Percentiles rank a stretch among this genome's conserved stretches.
phyloP scores from a whole-genome alignment of 108 stramenopile genomes.

The Pinguiococcus pyrenoidosus region DNA sequence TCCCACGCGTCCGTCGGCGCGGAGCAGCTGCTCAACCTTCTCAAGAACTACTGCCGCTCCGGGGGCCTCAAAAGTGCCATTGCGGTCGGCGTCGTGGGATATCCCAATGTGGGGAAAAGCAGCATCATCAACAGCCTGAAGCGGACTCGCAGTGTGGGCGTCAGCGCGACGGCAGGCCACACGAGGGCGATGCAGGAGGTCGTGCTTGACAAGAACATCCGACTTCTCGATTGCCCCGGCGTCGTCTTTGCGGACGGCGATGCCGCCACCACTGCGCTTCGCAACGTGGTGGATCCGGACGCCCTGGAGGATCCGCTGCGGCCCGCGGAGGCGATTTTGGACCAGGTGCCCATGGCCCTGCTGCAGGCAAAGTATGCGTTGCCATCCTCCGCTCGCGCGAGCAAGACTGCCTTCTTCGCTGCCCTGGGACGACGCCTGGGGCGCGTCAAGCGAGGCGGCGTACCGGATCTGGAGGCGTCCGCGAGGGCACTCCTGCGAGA shows the following conservation, averaged over 20 bases:
- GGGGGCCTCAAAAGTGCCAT: slow-evolving; percentile 27
- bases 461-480: slow-evolving; percentile 80
- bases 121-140: slow-evolving; percentile 89
- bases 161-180: slow-evolving; percentile 84
- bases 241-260: slow-evolving; percentile 66
- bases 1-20: slow-evolving; percentile 89
- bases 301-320: slow-evolving; percentile 77
- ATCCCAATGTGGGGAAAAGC: slow-evolving; percentile 86
- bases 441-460: slow-evolving; percentile 82
- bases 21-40: slow-evolving; percentile 75
- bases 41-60: slow-evolving; percentile 92
- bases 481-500: slow-evolving; percentile 80
- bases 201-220: slow-evolving; percentile 74
- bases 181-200: slow-evolving; percentile 93
- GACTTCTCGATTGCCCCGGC: slow-evolving; percentile 93
- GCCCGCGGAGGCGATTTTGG: slow-evolving; percentile 64
- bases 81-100: slow-evolving; percentile 51
- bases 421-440: slow-evolving; percentile 77
- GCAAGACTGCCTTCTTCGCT: slow-evolving; percentile 60
- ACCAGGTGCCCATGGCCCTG: slow-evolving; percentile 59
- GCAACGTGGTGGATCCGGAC: slow-evolving; percentile 89
- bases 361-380: slow-evolving; percentile 48
- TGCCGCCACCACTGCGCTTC: slow-evolving; percentile 53
- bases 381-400: not conserved
- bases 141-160: slow-evolving; percentile 74